phyloP scores from a whole-genome alignment of 345 rosid genomes.

The Combretum micranthum region DNA sequence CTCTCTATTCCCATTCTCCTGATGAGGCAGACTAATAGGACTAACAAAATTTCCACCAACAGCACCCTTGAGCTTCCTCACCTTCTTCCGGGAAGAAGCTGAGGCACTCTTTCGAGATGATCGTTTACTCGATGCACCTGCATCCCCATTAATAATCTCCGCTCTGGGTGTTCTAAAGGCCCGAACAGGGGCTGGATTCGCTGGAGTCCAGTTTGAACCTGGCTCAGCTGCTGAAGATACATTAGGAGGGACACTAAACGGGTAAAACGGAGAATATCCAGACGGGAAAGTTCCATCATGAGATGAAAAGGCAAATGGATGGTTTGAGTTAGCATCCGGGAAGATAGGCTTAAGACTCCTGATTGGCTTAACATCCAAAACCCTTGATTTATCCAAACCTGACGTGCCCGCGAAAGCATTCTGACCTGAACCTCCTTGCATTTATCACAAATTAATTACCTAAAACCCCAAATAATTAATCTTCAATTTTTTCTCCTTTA shows the following conservation, averaged over 20 bases:
- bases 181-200: constrained; percentile 34
- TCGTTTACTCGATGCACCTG: constrained; percentile 8
- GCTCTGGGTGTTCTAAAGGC: constrained; percentile 33
- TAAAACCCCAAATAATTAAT: too few relatives aligned
- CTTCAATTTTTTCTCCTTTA: too few relatives aligned
- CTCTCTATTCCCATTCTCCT: constrained; percentile 23
- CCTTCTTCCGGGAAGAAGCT: constrained; percentile 22
- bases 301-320: constrained; percentile 41
- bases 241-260: constrained; percentile 33
- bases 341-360: constrained; percentile 50
- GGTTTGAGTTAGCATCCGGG: constrained; percentile 18
- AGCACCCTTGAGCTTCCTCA: constrained; percentile 14
- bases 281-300: constrained; percentile 47
- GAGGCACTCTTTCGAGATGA: constrained; percentile 8
- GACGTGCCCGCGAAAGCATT: constrained; percentile 21
- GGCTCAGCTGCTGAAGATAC: constrained; percentile 10
- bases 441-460: too few relatives aligned
- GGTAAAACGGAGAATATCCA: constrained; percentile 49
- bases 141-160: constrained; percentile 16
- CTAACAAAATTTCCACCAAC: constrained; percentile 19
- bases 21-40: constrained; percentile 13
- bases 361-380: constrained; percentile 54
- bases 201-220: constrained; percentile 14
- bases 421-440: constrained; percentile 40
- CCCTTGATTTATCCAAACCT: constrained; percentile 39